Base-by-base conservation (phyloP, 208 protist species). In the Wallacemonas collosoma region DNA sequence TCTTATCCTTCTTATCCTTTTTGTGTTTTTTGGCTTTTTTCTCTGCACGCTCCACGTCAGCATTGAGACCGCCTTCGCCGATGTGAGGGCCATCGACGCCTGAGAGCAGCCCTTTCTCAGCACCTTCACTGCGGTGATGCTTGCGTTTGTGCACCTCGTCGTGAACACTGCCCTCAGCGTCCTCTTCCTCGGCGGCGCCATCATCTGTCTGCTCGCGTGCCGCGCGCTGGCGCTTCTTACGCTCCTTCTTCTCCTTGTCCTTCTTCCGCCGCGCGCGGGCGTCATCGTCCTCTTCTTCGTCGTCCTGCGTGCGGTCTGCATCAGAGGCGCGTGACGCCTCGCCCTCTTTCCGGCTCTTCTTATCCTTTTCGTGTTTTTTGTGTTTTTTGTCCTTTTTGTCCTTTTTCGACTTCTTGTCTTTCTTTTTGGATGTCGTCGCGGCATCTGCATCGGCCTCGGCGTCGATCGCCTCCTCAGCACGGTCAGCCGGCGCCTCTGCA, bases 351-450 rank as follows among this genome's bases (percentile, higher is more conserved):
- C 57, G 57, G 5, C 5, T 39, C 57, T 63, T 63, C 12, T 65
- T 48, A 12, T 65, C 40, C 43, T 50, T 48, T 47, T 67, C 67
- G 3, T 67, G 47, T 48, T 71, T 65, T 36, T 62, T 76, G 51
- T 56, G 54, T 40, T 36, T 50, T 11, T 65, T 73, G 50, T 71
- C 35, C 35, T 60, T 66, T 55, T 43, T 58, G 67, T 63, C 54
- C 54, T 61, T 75, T 39, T 44, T 60, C 38, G 68, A 4, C 40
- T 44, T 75, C 39, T 61, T 48, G 17, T 36, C 26, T 45, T 3
- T 48, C 56, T 72, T 2, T 50, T 26, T 26, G 26, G 26, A 26
- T 26, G 26, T 26, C 26, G 26, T 26, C 26, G 26, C 26, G 26
- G 26, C 26, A 26, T 26, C 26, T 61, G 55, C 55, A 11, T 9